Conservation (phyloP, 1,284 basidiomycete species). For the Ceratobasidium sp. region DNA sequence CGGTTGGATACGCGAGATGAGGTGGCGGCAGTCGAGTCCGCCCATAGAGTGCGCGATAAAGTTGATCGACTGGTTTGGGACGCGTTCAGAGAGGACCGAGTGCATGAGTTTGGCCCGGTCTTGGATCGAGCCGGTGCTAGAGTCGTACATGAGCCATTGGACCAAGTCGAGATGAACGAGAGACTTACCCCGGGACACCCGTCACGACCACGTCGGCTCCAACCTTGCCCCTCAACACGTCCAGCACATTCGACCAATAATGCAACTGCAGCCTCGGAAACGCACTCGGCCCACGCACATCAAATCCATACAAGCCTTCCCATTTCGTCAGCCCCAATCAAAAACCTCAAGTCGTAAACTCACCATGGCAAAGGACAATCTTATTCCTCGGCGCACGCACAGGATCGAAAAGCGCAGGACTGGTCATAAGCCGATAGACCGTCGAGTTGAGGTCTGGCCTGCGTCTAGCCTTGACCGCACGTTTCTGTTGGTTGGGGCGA, state of each 20-base stretch:
- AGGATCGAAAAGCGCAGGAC: conserved; percentile 80
- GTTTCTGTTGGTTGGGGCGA: not conserved
- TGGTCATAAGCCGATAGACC: conserved; percentile 79
- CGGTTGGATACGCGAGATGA: conserved; percentile 89
- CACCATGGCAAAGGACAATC: conserved; percentile 95
- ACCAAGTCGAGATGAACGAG: conserved; percentile 11
- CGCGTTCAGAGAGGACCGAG: conserved; percentile 76
- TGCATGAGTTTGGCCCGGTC: conserved; percentile 87
- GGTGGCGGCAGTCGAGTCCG: conserved; percentile 91
- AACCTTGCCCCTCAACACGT: conserved; percentile 83
- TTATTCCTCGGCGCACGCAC: conserved; percentile 86
- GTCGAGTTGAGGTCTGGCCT: conserved; percentile 52
- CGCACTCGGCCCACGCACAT: conserved; percentile 81
- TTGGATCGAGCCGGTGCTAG: conserved; percentile 90
- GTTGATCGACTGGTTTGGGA: conserved; percentile 83
- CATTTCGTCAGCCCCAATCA: not conserved
- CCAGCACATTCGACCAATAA: conserved; percentile 94
- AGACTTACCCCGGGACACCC: conserved; percentile 87
- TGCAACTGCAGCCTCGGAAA: conserved; percentile 88
- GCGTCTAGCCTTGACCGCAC: conserved; percentile 3
- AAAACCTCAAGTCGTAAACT: conserved; percentile 53
- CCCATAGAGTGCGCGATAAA: conserved; percentile 98
- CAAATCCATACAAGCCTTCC: conserved; percentile 94
- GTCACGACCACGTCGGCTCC: conserved; percentile 97
- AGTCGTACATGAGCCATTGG: conserved; percentile 24